phyloP scores from a whole-genome alignment of 805 yeast genomes.

The Suhomyces pyralidae region DNA sequence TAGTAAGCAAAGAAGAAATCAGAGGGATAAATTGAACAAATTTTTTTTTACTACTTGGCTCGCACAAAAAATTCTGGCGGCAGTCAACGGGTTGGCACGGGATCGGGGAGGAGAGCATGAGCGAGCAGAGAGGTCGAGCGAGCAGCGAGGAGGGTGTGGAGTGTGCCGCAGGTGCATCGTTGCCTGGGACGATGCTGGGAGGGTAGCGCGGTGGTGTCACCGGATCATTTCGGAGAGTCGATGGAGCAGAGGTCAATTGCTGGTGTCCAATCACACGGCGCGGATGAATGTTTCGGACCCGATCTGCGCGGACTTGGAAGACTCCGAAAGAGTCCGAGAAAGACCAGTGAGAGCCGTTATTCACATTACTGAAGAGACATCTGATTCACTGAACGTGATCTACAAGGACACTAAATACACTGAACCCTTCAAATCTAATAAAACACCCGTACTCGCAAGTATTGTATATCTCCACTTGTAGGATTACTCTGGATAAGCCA shows the following conservation, averaged over 20 bases:
- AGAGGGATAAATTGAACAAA: conserved; percentile 3
- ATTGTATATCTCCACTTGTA: neutral
- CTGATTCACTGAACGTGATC: neutral
- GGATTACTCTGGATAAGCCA: neutral
- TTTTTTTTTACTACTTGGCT: conserved; percentile 1
- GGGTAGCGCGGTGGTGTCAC: neutral
- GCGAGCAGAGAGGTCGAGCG: conserved; percentile 1
- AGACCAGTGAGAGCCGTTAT: neutral
- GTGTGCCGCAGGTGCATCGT: neutral
- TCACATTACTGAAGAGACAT: no score
- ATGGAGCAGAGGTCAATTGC: neutral
- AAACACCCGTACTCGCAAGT: neutral
- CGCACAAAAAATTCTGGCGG: conserved; percentile 5
- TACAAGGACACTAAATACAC: no score
- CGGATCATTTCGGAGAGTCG: neutral
- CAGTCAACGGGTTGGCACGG: neutral
- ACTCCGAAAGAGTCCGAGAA: neutral
- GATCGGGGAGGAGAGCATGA: neutral
- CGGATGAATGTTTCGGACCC: conserved; percentile 1
- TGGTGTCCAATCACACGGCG: conserved; percentile 3
- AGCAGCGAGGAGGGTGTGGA: neutral
- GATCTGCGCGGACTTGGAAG: conserved; percentile 2
- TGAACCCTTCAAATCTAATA: neutral
- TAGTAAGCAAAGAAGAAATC: neutral
- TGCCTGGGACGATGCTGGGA: neutral